phyloP scores from a whole-genome alignment of 345 rosid species.

The Gossypium bickii region DNA sequence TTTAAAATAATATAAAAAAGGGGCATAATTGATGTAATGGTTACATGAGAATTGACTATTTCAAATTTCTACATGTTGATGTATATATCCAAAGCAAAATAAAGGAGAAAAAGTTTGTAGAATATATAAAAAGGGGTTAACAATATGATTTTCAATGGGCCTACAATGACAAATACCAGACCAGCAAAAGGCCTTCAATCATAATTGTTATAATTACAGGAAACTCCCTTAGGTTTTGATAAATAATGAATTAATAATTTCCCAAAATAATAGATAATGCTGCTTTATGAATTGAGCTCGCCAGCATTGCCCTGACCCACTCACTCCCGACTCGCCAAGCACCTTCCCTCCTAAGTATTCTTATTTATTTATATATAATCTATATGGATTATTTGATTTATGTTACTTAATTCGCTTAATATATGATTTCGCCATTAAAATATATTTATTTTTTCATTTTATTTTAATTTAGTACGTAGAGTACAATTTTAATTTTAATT shows the following conservation, averaged over 20 bases:
- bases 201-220: background rate
- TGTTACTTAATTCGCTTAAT: background rate
- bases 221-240: background rate
- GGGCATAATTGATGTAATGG: no score
- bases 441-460: no score
- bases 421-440: no score
- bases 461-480: no score
- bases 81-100: no score
- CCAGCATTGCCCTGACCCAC: background rate
- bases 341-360: background rate
- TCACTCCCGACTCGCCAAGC: background rate
- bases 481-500: no score
- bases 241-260: background rate
- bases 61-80: no score
- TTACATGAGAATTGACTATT: no score
- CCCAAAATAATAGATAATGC: background rate
- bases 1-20: no score
- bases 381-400: background rate
- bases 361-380: background rate
- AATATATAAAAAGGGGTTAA: background rate
- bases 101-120: no score
- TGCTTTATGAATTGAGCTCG: background rate
- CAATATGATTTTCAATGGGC: background rate
- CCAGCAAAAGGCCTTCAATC: background rate
- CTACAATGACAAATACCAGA: background rate